Percentiles rank a stretch among this genome's conserved stretches.
Conservation (phyloP, 2,329 filamentous ascomycete species). For the Aspergillus uvarum region DNA sequence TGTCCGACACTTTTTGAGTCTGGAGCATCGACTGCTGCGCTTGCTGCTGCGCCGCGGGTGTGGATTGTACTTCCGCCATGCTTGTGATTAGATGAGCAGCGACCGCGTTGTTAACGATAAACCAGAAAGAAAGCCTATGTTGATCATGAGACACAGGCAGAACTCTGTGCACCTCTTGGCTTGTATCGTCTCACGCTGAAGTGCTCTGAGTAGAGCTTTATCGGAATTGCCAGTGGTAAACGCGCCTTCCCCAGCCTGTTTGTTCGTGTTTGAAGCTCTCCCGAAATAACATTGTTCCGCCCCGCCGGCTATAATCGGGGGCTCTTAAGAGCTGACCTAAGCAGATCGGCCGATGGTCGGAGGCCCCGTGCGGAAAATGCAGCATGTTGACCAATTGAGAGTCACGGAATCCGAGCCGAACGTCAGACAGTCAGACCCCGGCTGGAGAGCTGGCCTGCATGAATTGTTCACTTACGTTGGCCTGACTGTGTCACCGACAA, state of each 20-base stretch:
- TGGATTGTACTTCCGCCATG: conserved; percentile 32
- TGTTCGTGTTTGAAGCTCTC: conserved; percentile 18
- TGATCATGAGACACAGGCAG: neutral
- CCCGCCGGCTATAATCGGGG: conserved; percentile 19
- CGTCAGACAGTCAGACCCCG: neutral
- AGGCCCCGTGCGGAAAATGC: conserved; percentile 8
- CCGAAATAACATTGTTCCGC: conserved; percentile 19
- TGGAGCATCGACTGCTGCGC: conserved; percentile 27
- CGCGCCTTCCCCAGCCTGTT: conserved; percentile 9
- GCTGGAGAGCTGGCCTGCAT: conserved; percentile 2
- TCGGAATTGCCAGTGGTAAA: neutral
- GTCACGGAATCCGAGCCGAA: neutral
- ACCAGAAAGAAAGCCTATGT: neutral
- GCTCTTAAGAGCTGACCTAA: neutral
- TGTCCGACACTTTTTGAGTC: conserved; percentile 70
- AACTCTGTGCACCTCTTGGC: neutral
- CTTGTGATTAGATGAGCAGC: conserved; percentile 5
- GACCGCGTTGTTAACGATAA: conserved; percentile 10
- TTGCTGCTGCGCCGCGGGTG: conserved; percentile 22
- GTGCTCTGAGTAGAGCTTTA: neutral
- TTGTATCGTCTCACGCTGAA: neutral
- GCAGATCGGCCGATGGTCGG: conserved; percentile 19
- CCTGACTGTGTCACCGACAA: neutral
- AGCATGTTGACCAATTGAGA: conserved; percentile 5
- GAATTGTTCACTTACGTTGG: neutral